Conservation (phyloP, 306 rosid genomes). For the Alnus glutinosa region DNA sequence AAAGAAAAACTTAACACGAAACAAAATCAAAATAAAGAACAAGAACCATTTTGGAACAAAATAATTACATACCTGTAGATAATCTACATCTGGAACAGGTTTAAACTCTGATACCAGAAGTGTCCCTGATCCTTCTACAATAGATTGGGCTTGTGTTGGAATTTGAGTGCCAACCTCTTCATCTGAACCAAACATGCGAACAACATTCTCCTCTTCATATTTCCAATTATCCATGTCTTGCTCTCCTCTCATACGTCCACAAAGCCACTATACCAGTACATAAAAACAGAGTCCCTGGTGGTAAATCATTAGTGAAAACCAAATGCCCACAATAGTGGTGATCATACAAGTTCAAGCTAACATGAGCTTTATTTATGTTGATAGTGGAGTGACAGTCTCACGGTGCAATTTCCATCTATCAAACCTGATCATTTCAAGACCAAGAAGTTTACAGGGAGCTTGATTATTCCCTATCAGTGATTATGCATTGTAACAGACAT, state of each 20-base stretch:
- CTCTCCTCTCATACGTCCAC: conserved; percentile 55
- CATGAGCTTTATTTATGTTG: not conserved
- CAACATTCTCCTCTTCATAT: conserved; percentile 37
- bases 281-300: conserved; percentile 78
- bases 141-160: conserved; percentile 84
- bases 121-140: conserved; percentile 76
- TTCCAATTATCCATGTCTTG: conserved; percentile 27
- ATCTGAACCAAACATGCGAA: conserved; percentile 62
- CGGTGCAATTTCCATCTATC: not conserved
- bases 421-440: not conserved
- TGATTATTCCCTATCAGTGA: not conserved
- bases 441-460: not conserved
- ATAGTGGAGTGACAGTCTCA: not conserved
- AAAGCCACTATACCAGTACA: conserved; percentile 81
- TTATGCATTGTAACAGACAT: not conserved
- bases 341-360: conserved; percentile 28
- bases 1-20: not conserved
- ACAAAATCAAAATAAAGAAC: not conserved
- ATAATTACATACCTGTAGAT: conserved; percentile 69
- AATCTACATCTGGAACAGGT: conserved; percentile 87
- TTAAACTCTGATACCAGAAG: conserved; percentile 60
- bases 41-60: conserved; percentile 6
- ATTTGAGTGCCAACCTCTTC: conserved; percentile 66
- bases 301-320: conserved; percentile 90
- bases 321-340: conserved; percentile 59